Conservation (phyloP, 2,329 filamentous ascomycete species). For the Tolypocladium paradoxum region DNA sequence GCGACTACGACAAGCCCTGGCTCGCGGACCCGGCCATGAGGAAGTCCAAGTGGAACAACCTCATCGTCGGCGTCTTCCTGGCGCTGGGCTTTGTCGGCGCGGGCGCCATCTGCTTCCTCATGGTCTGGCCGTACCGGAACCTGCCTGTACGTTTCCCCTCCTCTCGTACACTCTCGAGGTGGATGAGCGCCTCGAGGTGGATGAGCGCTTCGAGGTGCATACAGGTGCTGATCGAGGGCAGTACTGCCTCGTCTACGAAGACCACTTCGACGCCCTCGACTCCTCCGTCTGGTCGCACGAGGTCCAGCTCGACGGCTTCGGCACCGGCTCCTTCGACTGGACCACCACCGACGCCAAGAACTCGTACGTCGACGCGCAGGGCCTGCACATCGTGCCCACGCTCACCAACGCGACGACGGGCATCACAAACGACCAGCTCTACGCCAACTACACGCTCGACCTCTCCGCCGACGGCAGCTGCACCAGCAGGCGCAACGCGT, state of each 20-base stretch:
- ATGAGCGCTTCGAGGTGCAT: too few species aligned
- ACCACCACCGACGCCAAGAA: slow-evolving; percentile 37
- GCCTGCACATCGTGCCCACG: slow-evolving; percentile 45
- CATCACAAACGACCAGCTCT: slow-evolving; percentile 27
- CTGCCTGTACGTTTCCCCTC: slow-evolving; percentile 11
- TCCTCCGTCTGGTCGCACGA: slow-evolving; percentile 36
- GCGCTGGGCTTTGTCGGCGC: slow-evolving; percentile 22
- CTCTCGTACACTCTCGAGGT: too few species aligned
- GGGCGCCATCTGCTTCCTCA: slow-evolving; percentile 21
- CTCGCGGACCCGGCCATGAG: slow-evolving; percentile 20
- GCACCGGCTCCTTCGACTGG: slow-evolving; percentile 43
- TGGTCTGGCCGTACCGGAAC: slow-evolving; percentile 14
- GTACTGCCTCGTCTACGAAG: slow-evolving; percentile 40
- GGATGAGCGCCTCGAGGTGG: too few species aligned
- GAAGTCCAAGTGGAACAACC: slow-evolving; percentile 23
- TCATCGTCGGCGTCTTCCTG: slow-evolving; percentile 20
- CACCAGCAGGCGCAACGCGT: slow-evolving; percentile 22
- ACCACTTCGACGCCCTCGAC: slow-evolving; percentile 36
- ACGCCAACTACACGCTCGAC: slow-evolving; percentile 31
- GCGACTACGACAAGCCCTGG: slow-evolving; percentile 28
- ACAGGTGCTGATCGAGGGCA: too few species aligned
- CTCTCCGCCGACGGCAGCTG: slow-evolving; percentile 30
- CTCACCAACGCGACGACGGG: slow-evolving; percentile 30
- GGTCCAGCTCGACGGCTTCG: slow-evolving; percentile 31
- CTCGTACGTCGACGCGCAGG: slow-evolving; percentile 33